phyloP scores from a whole-genome alignment of 1,284 basidiomycete genomes.

The Apiotrichum laibachii region DNA sequence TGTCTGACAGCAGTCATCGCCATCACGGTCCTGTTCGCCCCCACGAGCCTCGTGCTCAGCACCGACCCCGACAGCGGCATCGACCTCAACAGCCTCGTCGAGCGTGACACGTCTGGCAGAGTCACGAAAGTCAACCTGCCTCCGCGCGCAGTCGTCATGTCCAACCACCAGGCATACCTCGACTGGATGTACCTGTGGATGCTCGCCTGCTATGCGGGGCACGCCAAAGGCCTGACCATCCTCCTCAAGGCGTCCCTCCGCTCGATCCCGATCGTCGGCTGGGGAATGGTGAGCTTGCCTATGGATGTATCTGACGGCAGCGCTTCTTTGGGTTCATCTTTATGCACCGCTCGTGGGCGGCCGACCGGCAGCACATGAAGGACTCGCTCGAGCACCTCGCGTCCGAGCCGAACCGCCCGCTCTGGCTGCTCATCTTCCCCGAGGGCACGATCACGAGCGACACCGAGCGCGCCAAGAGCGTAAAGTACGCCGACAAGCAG shows the following conservation, averaged over 20 bases:
- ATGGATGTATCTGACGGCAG: slow-evolving; percentile 41
- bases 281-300: slow-evolving; percentile 59
- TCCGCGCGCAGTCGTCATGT: slow-evolving; percentile 70
- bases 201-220: slow-evolving; percentile 70
- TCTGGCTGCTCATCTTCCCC: slow-evolving; percentile 84
- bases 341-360: slow-evolving; percentile 79
- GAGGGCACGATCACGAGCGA: slow-evolving; percentile 87
- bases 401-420: slow-evolving; percentile 62
- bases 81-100: slow-evolving; percentile 52
- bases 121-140: slow-evolving; percentile 67
- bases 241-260: slow-evolving; percentile 84
- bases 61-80: slow-evolving; percentile 34
- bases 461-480: slow-evolving; percentile 75
- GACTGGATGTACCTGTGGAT: slow-evolving; percentile 90
- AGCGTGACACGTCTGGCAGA: slow-evolving; percentile 58
- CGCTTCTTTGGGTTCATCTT: slow-evolving; percentile 90
- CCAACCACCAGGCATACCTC: slow-evolving; percentile 81
- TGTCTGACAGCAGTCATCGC: slow-evolving; percentile 34
- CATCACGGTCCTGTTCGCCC: slow-evolving; percentile 71
- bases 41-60: slow-evolving; percentile 70
- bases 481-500: slow-evolving; percentile 59
- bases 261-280: slow-evolving; percentile 82
- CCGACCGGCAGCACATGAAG: slow-evolving; percentile 65
- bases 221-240: slow-evolving; percentile 69
- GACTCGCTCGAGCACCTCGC: slow-evolving; percentile 41